Base-by-base conservation (phyloP, 2,329 filamentous ascomycete genomes). In the Tolypocladium inflatum region DNA sequence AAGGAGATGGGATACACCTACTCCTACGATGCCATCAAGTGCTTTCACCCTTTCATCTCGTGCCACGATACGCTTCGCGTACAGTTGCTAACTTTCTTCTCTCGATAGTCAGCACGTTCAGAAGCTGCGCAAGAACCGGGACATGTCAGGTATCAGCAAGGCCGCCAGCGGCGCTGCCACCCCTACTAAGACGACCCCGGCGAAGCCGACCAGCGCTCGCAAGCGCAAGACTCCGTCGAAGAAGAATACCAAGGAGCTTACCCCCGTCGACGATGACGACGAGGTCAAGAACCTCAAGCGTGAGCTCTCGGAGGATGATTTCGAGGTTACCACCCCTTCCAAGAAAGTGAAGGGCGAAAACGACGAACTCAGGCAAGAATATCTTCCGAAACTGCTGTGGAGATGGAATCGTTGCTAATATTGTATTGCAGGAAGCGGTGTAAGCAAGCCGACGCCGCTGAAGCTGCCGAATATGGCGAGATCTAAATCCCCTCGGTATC, bases 41-140 rank as follows among this genome's bases (percentile, higher is more conserved):
- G 75, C 61, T 62, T 56, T 17, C 39, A 43, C 58, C 17, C 50
- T 37, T 43, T n/a, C 13, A 13, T 62, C 17, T 26, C 38, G n/a
- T 56, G 19, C 19, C 35, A 23, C 19, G 2, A 8, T 55, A 9
- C 9, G 7, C 35, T 11, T 50, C 17, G 23, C 1, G 11, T 60
- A 55, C 50, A 6, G 6, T 48, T 60, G 51, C 60, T 67, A 62
- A 68, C 58, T 2, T 26, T 41, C 35, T 57, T 4, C 50, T 55
- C 19, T 43, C 45, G 56, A 56, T 54, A 79, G 77, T 52, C 77
- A 79, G 63, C 77, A 79, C 39, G 71, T 79, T 9, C 74, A 76
- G 61, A 79, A 78, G 62, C 70, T 79, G 4, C 73, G 73, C 60
- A 70, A 68, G 60, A 67, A 61, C 42, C 68, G 71, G 7, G 71